A percentile compares a stretch with the other conserved stretches of the same genome.
Conservation (phyloP, 768 basidiomycete genomes). For the Leccinum aurantiacum region DNA sequence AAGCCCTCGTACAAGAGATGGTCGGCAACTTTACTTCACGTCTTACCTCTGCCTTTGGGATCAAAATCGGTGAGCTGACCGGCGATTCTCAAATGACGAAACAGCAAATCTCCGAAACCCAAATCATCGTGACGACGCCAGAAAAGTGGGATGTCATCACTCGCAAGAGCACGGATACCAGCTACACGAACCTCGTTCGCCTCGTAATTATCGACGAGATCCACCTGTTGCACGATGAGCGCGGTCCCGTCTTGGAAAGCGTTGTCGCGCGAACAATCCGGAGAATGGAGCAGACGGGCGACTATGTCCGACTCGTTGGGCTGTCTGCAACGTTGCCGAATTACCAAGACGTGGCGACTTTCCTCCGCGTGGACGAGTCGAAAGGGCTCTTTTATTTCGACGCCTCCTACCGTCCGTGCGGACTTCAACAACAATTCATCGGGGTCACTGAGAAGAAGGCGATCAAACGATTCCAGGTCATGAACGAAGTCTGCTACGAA, state of each 20-base stretch:
- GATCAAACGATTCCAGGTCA: conserved; percentile 96
- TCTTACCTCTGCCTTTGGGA: conserved; percentile 57
- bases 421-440: conserved; percentile 93
- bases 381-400: conserved; percentile 98
- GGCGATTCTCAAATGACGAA: conserved; percentile 99
- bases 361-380: conserved; percentile 89
- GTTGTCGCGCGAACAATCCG: conserved; percentile 89
- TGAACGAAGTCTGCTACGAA: conserved; percentile 99
- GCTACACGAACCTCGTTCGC: conserved; percentile 94
- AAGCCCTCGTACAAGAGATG: conserved; percentile 98
- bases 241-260: conserved; percentile 93
- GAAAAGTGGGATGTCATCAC: conserved; percentile 99
- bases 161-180: conserved; percentile 94
- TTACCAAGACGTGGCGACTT: conserved; percentile 95
- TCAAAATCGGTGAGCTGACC: conserved; percentile 93
- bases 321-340: conserved; percentile 98
- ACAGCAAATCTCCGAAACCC: conserved; percentile 93
- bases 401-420: conserved; percentile 89
- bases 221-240: conserved; percentile 95
- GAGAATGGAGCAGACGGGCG: conserved; percentile 90
- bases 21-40: conserved; percentile 90
- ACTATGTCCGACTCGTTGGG: conserved; percentile 92
- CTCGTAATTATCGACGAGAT: conserved; percentile 99
- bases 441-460: conserved; percentile 99
- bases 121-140: conserved; percentile 97